A percentile compares a stretch with the other conserved stretches of the same genome.
phyloP scores from a whole-genome alignment of 805 yeast species.

The Candida hungchunana region DNA sequence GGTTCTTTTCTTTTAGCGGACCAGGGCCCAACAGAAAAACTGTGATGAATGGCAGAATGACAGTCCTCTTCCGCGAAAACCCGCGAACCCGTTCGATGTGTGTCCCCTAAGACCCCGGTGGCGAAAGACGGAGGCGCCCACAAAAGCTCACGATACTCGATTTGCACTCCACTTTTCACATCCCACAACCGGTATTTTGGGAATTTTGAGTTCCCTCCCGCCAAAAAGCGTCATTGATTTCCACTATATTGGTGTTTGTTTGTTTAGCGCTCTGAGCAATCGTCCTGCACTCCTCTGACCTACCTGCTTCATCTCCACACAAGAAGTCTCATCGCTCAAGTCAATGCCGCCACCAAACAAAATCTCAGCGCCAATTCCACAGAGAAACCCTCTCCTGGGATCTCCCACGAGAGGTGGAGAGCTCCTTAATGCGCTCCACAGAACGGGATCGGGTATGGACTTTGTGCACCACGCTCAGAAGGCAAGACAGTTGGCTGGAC shows the following conservation, averaged over 20 bases:
- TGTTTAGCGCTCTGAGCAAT: too few relatives aligned
- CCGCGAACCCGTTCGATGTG: not conserved
- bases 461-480: slow-evolving; percentile 7
- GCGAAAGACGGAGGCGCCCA: not conserved
- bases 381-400: slow-evolving; percentile 16
- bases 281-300: not conserved
- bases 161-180: too few relatives aligned
- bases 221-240: too few relatives aligned
- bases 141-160: too few relatives aligned
- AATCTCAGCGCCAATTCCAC: slow-evolving; percentile 24
- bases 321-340: too few relatives aligned
- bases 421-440: slow-evolving; percentile 2
- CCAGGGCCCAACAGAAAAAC: too few relatives aligned
- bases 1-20: not conserved
- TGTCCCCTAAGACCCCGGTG: not conserved
- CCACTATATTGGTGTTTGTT: too few relatives aligned
- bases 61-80: too few relatives aligned
- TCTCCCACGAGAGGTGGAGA: slow-evolving; percentile 1
- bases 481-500: slow-evolving; percentile 5
- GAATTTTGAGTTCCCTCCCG: not conserved
- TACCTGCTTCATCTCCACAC: not conserved
- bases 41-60: too few relatives aligned
- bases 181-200: not conserved
- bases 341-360: slow-evolving; percentile 5
- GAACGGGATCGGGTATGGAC: slow-evolving; percentile 19